A percentile compares a stretch with the other conserved stretches of the same genome.
phyloP scores from a whole-genome alignment of 768 basidiomycete genomes.

The Pilatotrama ljubarskyi region DNA sequence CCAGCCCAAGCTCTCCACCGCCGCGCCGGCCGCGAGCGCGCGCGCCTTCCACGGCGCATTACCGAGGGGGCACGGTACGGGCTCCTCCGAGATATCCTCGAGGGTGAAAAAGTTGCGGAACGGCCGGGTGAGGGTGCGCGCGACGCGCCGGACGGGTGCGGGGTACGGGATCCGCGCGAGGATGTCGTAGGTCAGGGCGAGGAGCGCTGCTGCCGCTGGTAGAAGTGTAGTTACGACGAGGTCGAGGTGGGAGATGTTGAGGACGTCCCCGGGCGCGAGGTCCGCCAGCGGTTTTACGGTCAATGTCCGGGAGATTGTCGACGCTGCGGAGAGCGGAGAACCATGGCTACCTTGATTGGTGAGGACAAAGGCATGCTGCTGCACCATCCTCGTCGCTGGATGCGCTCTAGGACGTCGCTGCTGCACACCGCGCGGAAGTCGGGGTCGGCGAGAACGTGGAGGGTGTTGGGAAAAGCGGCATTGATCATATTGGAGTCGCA shows the following conservation, averaged over 20 bases:
- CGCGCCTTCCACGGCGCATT: constrained; percentile 34
- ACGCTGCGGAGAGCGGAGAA: not conserved
- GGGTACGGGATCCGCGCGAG: constrained; percentile 17
- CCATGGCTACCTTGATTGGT: not conserved
- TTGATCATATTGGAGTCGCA: constrained; percentile 5
- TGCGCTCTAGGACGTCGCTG: not conserved
- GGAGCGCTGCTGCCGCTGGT: constrained; percentile 9
- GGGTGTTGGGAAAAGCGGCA: constrained; percentile 13
- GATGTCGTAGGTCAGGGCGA: constrained; percentile 17
- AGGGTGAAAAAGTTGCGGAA: constrained; percentile 54
- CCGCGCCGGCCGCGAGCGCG: constrained; percentile 39
- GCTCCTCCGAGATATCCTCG: constrained; percentile 47
- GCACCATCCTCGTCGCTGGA: constrained; percentile 4
- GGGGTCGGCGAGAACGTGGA: constrained; percentile 2
- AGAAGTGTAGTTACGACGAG: constrained; percentile 17
- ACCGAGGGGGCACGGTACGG: constrained; percentile 27
- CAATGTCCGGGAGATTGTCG: not conserved
- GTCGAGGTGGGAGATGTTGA: constrained; percentile 7
- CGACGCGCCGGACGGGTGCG: constrained; percentile 7
- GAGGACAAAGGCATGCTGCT: constrained; percentile 9
- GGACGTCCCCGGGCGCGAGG: not conserved
- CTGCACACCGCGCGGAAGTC: too few relatives aligned
- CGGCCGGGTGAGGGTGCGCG: constrained; percentile 31
- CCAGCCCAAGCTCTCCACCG: constrained; percentile 43
- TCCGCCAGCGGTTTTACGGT: not conserved